Evolutionary conservation across 805 yeast species (phyloP).

Genomic region (Saccharomycopsis malanga): DNA sequence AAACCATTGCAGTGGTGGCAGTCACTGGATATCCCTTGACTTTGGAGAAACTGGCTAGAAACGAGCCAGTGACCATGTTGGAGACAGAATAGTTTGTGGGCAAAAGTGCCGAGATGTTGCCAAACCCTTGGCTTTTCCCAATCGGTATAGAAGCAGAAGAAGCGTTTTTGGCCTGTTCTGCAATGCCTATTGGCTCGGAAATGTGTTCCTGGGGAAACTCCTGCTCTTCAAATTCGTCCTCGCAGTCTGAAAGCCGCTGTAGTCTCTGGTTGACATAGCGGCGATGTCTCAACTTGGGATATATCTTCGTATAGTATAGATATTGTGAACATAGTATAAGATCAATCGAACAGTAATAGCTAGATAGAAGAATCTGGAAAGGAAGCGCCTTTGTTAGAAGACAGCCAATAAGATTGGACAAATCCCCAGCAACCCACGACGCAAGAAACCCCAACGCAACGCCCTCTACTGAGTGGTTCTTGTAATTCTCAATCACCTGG

Average conservation of each 20-base stretch:
- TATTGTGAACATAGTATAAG: conserved; percentile 60
- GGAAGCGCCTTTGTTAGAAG: conserved; percentile 67
- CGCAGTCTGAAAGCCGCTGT: not conserved
- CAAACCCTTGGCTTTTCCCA: too few relatives aligned
- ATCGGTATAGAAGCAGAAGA: too few relatives aligned
- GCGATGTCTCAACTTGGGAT: conserved; percentile 27
- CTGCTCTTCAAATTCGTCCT: not conserved
- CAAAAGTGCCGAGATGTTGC: too few relatives aligned
- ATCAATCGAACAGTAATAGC: conserved; percentile 72
- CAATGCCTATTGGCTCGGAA: not conserved
- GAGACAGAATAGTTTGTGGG: conserved; percentile 12
- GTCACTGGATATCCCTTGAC: conserved; percentile 16
- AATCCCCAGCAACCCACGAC: conserved; percentile 33
- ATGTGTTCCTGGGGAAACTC: conserved; percentile 20
- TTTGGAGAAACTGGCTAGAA: conserved; percentile 19
- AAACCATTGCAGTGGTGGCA: not conserved
- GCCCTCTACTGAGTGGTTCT: conserved; percentile 30
- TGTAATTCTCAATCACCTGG: conserved; percentile 32
- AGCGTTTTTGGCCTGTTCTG: too few relatives aligned
- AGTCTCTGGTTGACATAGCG: conserved; percentile 1
- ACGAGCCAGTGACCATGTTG: conserved; percentile 20
- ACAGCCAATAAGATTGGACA: conserved; percentile 55
- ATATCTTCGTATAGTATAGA: conserved; percentile 52
- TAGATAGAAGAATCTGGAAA: conserved; percentile 67
- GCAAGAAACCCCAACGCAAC: conserved; percentile 30